Evolutionary conservation across 2,329 filamentous ascomycete genomes (phyloP).

Genomic region (Malbranchea zuffiana): DNA sequence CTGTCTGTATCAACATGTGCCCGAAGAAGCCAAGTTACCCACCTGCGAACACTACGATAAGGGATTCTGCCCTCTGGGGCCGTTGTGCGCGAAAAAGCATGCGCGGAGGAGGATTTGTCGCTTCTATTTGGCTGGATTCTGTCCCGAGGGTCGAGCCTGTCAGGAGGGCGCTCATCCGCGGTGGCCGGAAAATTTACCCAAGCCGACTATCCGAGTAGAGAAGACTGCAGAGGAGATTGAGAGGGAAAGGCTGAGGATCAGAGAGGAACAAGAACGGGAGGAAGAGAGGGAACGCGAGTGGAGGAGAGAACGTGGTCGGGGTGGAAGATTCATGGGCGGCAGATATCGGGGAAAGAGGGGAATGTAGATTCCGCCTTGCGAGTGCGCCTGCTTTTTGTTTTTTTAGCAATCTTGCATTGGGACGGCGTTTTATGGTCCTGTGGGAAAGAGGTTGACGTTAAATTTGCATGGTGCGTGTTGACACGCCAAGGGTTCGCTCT

Average conservation of each 20-base stretch:
- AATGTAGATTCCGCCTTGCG: no score
- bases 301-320: conserved; percentile 41
- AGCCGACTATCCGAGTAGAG: conserved; percentile 51
- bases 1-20: conserved; percentile 84
- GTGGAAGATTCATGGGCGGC: conserved; percentile 32
- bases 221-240: conserved; percentile 62
- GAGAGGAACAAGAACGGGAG: conserved; percentile 49
- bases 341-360: conserved; percentile 39
- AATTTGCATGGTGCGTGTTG: no score
- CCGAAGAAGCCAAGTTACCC: conserved; percentile 65
- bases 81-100: conserved; percentile 78
- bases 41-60: conserved; percentile 86
- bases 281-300: conserved; percentile 46
- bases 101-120: conserved; percentile 68
- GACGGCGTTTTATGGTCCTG: no score
- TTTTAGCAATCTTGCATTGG: no score
- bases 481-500: no score
- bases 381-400: no score
- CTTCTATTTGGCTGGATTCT: conserved; percentile 89
- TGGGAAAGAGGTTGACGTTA: no score
- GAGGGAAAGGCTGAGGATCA: conserved; percentile 43
- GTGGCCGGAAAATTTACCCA: conserved; percentile 57
- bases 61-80: conserved; percentile 87
- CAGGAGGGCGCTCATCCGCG: conserved; percentile 70
- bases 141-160: conserved; percentile 69